A percentile compares a stretch with the other conserved stretches of the same genome.
Evolutionary conservation across 306 rosid genomes (phyloP).

Genomic region (Malus orientalis): DNA sequence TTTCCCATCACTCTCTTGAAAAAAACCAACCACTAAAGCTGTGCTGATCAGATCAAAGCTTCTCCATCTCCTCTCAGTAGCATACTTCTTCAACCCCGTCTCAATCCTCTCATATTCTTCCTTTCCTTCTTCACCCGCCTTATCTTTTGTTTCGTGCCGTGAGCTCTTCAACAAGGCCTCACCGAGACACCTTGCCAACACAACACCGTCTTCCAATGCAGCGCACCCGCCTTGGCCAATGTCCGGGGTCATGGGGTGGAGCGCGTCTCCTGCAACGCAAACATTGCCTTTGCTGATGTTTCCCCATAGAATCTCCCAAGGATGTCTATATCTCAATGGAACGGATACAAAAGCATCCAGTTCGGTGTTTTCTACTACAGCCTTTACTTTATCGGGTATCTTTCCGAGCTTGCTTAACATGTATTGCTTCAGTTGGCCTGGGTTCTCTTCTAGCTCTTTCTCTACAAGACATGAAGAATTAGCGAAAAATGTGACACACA

Average conservation of each 20-base stretch:
- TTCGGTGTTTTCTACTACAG: conserved; percentile 10
- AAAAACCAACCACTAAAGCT: conserved; percentile 26
- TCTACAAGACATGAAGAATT: conserved; percentile 28
- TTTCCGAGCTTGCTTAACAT: conserved; percentile 24
- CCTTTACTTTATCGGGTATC: conserved; percentile 3
- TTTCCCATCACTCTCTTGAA: conserved; percentile 21
- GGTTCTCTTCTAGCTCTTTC: conserved; percentile 9
- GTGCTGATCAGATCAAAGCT: conserved; percentile 26
- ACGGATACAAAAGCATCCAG: conserved; percentile 8
- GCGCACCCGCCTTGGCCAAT: conserved; percentile 36
- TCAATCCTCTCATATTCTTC: conserved; percentile 6
- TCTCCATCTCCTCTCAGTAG: conserved; percentile 48
- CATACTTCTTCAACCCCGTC: conserved; percentile 24
- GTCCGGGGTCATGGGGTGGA: conserved; percentile 81
- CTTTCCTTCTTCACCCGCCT: neutral
- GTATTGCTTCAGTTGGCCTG: conserved; percentile 15
- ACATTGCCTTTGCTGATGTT: conserved; percentile 39
- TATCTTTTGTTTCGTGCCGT: neutral
- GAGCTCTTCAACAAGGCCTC: conserved; percentile 29
- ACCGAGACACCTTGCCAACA: conserved; percentile 53
- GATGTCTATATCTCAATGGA: conserved; percentile 43
- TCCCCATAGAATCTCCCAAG: conserved; percentile 41
- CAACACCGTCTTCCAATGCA: conserved; percentile 62
- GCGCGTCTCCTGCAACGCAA: conserved; percentile 56
- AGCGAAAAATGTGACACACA: conserved; percentile 31